Evolutionary conservation across 805 yeast species (phyloP), one percentile per base, ranked within the genome.

Genomic region (Ogataea ganodermae): DNA sequence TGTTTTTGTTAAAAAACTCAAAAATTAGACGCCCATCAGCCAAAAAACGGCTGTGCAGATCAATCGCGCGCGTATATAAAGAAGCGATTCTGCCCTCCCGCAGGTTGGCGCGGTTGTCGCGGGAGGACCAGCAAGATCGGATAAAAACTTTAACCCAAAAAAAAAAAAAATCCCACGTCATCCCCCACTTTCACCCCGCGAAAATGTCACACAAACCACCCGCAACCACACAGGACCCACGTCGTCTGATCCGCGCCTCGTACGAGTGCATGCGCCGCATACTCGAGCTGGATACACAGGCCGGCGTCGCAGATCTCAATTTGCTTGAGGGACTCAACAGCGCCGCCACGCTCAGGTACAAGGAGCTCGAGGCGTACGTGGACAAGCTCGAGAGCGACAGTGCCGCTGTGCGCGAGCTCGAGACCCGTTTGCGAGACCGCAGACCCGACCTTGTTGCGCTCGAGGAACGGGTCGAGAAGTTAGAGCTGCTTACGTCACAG

Each of bases 301-400:
- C 65, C 2, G 57, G 71, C 0, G 57, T 72, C 2, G 57, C 63
- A 35, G 70, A 80, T 50, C 64, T 82, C 56, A 77, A 74, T 53
- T 61, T 78, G 12, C 52, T 81, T 26, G 79, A 78, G 46, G 78
- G 80, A 52, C 62, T 79, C 48, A 82, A 82, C 57, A 81, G 84
- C n/a, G 72, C 78, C 44, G 78, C 81, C 39, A 75, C 82, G 0
- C 63, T 80, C 51, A 77, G 76, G 55, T 79, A 77, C 44, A 70
- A 72, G 41, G 68, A 65, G 26, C 61, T 79, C 26, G 84, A 78
- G 37, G 65, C 62, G 4, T 75, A 76, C 46, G 51, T 66, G 30
- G 62, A 63, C 46, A 46, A 52, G 50, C 50, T 50, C 18, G 51
- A 48, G 37, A 31, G 32, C 35, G 61, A 58, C 31, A 52, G 59